Conservation (phyloP, 768 basidiomycete genomes). For the Aureoboletus auriporus region DNA sequence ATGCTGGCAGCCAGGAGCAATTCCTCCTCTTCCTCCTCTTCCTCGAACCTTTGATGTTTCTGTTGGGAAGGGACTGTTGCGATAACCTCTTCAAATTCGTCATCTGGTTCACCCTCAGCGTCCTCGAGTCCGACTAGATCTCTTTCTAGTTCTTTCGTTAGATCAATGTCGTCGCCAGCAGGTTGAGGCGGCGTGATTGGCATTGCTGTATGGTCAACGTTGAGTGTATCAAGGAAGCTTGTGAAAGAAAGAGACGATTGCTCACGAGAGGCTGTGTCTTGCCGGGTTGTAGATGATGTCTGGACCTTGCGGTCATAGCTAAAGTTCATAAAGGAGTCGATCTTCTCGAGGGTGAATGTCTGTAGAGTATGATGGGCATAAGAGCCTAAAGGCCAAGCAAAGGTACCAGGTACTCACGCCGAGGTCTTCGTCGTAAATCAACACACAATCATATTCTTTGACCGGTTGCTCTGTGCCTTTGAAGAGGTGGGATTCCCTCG, state of each 20-base stretch:
- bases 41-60: slow-evolving; percentile 27
- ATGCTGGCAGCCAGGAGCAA: slow-evolving; percentile 21
- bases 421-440: slow-evolving; percentile 75
- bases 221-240: slow-evolving; percentile 1
- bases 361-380: slow-evolving; percentile 27
- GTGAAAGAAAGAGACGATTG: neutral
- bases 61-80: slow-evolving; percentile 23
- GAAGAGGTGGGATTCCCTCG: slow-evolving; percentile 52
- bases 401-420: slow-evolving; percentile 42
- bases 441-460: slow-evolving; percentile 70
- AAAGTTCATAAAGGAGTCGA: slow-evolving; percentile 62
- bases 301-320: slow-evolving; percentile 46
- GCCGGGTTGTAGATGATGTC: slow-evolving; percentile 18
- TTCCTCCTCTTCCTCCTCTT: slow-evolving; percentile 28
- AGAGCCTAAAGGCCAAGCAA: neutral
- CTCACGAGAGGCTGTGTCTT: slow-evolving; percentile 23
- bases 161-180: slow-evolving; percentile 27
- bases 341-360: slow-evolving; percentile 71
- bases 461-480: slow-evolving; percentile 53
- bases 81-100: slow-evolving; percentile 42
- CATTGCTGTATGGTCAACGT: slow-evolving; percentile 12
- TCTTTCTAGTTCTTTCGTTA: slow-evolving; percentile 26
- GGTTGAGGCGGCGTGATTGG: slow-evolving; percentile 13
- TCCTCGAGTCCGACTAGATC: slow-evolving; percentile 30
- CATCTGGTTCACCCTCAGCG: slow-evolving; percentile 39